phyloP scores from a whole-genome alignment of 345 rosid species.

The Odontarrhena argentea region DNA sequence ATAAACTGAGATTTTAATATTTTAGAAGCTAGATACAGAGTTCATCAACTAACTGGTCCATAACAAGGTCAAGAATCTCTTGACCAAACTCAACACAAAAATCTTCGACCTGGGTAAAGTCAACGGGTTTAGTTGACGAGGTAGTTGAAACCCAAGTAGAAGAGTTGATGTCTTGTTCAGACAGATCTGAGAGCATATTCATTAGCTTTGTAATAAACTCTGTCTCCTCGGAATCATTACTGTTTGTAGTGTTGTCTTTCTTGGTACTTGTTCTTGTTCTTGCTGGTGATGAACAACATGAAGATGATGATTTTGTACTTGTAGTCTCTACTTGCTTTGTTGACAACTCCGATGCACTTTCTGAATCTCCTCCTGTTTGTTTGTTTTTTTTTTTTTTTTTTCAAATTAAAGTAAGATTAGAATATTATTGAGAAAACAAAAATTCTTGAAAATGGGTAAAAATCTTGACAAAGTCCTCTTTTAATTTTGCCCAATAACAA shows the following conservation, averaged over 20 bases:
- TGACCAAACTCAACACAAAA: conserved; percentile 53
- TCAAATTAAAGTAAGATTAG: conserved; percentile 39
- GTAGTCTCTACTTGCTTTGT: conserved; percentile 33
- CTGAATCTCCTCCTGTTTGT: conserved; percentile 34
- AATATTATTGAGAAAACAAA: neutral
- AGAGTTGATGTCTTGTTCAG: conserved; percentile 51
- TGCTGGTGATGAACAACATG: conserved; percentile 37
- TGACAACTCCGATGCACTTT: conserved; percentile 42
- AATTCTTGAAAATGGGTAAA: conserved; percentile 26
- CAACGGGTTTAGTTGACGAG: conserved; percentile 37
- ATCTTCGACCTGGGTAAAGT: conserved; percentile 47
- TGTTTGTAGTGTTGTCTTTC: conserved; percentile 28
- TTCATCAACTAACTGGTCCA: conserved; percentile 53
- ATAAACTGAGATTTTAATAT: neutral
- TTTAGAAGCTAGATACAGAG: conserved; percentile 34
- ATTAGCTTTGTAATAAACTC: conserved; percentile 43
- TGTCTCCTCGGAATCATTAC: conserved; percentile 32
- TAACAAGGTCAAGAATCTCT: conserved; percentile 53
- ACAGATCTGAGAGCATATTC: conserved; percentile 46
- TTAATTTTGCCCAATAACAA: neutral
- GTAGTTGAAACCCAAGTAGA: conserved; percentile 47
- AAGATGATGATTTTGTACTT: conserved; percentile 31
- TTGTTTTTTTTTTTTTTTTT: conserved; percentile 10
- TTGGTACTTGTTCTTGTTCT: conserved; percentile 34
- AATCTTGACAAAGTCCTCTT: neutral